Conservation (phyloP, 2,329 filamentous ascomycete genomes). For the Botrytis squamosa region DNA sequence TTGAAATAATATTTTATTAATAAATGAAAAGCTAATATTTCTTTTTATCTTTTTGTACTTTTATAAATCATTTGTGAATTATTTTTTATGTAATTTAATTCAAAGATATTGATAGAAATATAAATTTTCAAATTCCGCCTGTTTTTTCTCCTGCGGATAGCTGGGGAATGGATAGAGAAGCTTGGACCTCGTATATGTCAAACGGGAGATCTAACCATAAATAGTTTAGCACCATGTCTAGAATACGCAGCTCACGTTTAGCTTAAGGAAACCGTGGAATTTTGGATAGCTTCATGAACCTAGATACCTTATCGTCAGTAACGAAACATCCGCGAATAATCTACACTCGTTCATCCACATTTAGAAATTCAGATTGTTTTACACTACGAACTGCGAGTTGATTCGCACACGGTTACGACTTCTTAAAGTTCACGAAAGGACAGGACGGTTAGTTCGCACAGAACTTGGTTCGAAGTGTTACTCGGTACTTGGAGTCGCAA, state of each 20-base stretch:
- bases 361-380: background rate
- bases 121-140: no score
- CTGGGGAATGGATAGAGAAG: background rate
- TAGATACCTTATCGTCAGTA: background rate
- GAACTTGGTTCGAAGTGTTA: background rate
- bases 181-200: background rate
- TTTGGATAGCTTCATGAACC: constrained; percentile 23
- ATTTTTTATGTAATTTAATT: no score
- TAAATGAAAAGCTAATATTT: no score
- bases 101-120: no score
- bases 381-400: background rate
- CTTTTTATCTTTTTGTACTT: no score
- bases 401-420: background rate
- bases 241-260: background rate
- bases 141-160: no score
- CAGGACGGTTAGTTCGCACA: background rate
- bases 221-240: background rate
- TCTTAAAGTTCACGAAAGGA: background rate
- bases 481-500: background rate
- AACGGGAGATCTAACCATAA: background rate
- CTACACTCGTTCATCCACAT: background rate
- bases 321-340: background rate
- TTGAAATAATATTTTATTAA: no score
- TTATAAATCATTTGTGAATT: no score
- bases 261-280: constrained; percentile 33